phyloP scores from a whole-genome alignment of 1,284 basidiomycete species.

The Psilocybe mexicana region DNA sequence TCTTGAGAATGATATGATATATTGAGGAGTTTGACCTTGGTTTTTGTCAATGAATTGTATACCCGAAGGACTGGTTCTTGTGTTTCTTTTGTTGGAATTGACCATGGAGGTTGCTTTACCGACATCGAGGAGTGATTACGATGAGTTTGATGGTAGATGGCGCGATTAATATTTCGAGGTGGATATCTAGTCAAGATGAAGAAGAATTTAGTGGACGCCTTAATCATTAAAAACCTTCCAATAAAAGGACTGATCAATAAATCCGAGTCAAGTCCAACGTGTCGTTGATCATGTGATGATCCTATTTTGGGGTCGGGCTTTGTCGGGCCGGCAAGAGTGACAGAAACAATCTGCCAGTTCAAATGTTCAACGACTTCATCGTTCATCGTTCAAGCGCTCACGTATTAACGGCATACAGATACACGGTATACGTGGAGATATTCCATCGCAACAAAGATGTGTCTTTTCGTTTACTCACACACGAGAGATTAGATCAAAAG shows the following conservation, averaged over 20 bases:
- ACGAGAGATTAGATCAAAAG: too few species aligned
- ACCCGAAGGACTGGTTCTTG: constrained; percentile 77
- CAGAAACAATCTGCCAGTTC: too few species aligned
- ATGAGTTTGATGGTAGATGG: constrained; percentile 1
- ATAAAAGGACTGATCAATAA: constrained; percentile 11
- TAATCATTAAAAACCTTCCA: constrained; percentile 21
- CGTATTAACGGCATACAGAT: too few species aligned
- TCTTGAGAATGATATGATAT: constrained; percentile 4
- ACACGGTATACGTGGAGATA: too few species aligned
- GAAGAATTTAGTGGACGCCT: constrained; percentile 22
- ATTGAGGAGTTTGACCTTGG: constrained; percentile 56
- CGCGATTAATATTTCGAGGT: constrained; percentile 15
- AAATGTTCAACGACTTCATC: too few species aligned
- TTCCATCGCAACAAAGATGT: too few species aligned
- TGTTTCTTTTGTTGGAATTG: constrained; percentile 44
- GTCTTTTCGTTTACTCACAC: too few species aligned
- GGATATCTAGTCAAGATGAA: constrained; percentile 21
- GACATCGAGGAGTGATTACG: constrained; percentile 32
- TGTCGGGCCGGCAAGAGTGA: too few species aligned
- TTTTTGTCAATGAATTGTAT: constrained; percentile 93
- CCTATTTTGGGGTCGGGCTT: too few species aligned
- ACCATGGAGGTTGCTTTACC: constrained; percentile 58
- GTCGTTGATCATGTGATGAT: neutral
- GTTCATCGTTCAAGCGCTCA: too few species aligned
- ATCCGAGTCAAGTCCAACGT: constrained; percentile 16